Evolutionary conservation across 768 basidiomycete species (phyloP), one percentile per base, ranked within the genome.

Genomic region (Scleroderma bovista): DNA sequence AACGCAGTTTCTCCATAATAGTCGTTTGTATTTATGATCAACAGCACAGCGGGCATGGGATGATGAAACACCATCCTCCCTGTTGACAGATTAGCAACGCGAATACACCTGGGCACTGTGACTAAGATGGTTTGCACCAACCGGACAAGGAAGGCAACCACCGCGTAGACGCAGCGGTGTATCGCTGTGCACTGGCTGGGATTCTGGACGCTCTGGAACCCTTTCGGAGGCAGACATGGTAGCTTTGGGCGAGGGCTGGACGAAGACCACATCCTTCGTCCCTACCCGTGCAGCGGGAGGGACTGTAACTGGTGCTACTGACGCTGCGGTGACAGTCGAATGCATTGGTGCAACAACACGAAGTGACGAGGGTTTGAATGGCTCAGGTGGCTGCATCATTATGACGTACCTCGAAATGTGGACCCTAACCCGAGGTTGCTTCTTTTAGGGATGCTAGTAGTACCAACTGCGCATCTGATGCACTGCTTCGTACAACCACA

Each of bases 51-150:
- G 26, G 26, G 40, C 68, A 71, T 12, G 70, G 71, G 46, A 72
- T 66, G 44, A 67, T 61, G 43, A 49, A 72, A 40, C 70, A 72
- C 36, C 57, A 69, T 29, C 71, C 70, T 6, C 68, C 68, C 37
- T 67, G 59, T 68, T 60, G 42, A 1, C 17, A 7, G 11, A 37
- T 6, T 24, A 31, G 13, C 58, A 50, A 38, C 37, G 34, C 8
- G 20, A 16, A 7, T 29, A 6, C 17, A 11, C 12, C 23, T 2
- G 13, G 5, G n/a, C 16, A 10, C 5, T 24, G 29, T 6, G 5
- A 38, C 16, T 31, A 29, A 33, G 6, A 10, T 20, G 53, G 62
- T 22, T 47, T 19, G 22, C 26, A 43, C 41, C 23, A n/a, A 66
- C 67, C 38, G 65, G 67, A 47, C 67, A 68, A 15, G 67, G 67